phyloP scores from a whole-genome alignment of 2,329 filamentous ascomycete genomes.

The Colletotrichum orbiculare region DNA sequence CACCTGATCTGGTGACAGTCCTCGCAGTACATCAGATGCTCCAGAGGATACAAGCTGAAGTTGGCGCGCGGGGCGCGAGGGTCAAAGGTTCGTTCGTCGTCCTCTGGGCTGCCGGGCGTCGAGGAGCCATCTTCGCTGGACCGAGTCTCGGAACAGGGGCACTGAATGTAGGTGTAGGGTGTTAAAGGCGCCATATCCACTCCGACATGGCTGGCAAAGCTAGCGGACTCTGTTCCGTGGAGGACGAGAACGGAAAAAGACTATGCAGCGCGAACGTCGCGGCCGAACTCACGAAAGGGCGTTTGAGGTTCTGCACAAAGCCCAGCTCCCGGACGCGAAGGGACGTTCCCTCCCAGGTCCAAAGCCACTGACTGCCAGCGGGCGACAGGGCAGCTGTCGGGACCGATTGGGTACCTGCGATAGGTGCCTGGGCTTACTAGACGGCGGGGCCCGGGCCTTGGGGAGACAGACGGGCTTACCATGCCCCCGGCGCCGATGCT shows the following conservation, averaged over 20 bases:
- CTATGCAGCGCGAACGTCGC: not conserved
- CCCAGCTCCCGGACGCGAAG: conserved; percentile 22
- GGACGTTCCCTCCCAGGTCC: conserved; percentile 8
- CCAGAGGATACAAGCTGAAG: conserved; percentile 92
- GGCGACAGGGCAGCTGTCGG: too few relatives aligned
- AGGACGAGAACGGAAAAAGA: too few relatives aligned
- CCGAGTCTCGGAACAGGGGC: conserved; percentile 66
- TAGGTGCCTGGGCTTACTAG: too few relatives aligned
- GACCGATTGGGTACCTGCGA: too few relatives aligned
- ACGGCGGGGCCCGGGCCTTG: too few relatives aligned
- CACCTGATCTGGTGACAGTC: conserved; percentile 98
- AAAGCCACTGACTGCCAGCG: not conserved
- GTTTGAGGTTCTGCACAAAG: conserved; percentile 31
- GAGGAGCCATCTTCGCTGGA: conserved; percentile 47
- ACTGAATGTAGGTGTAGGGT: conserved; percentile 75
- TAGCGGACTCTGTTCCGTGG: not conserved
- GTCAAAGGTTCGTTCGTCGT: conserved; percentile 85
- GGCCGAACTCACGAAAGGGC: conserved; percentile 1
- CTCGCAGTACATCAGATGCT: conserved; percentile 95
- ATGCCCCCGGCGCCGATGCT: conserved; percentile 12
- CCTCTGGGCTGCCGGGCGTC: conserved; percentile 60
- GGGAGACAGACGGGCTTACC: not conserved
- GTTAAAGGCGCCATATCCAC: conserved; percentile 60
- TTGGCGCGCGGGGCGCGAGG: conserved; percentile 86
- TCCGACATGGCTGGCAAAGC: conserved; percentile 23